Base-by-base conservation (phyloP, 768 basidiomycete genomes). In the Suillus subalutaceus region DNA sequence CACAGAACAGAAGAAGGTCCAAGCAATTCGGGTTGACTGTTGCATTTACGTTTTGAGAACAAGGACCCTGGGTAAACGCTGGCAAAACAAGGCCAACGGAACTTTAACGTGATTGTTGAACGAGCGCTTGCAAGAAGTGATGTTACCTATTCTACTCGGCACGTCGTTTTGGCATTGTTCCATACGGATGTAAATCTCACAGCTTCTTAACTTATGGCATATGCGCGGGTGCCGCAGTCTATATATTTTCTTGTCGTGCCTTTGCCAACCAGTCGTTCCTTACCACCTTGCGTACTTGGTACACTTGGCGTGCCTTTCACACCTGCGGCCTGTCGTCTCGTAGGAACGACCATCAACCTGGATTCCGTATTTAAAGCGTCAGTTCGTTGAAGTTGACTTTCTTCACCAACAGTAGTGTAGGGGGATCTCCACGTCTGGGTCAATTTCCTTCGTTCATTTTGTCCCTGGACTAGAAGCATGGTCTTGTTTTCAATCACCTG, bases 401-500 rank as follows among this genome's bases (percentile, higher is more conserved):
- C n/a, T n/a, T 20, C 37, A 46, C 38, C 40, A 65, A 64, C 66
- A 52, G 35, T n/a, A 32, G 66, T 40, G 48, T 64, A 46, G 66
- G 57, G 56, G 23, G 53, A 30, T 58, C 46, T 59, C 37, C 16
- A 23, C 55, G 35, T 37, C 37, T 37, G 38, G 53, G 66, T 18
- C 40, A 58, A 23, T 13, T 55, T 35, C 18, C 46, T 55, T 43
- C 20, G 23, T 37, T 58, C 37, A 59, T 59, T 57, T 64, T 61
- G 67, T 67, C 41, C 37, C 62, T 48, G 40, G 50, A 30, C 44
- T 50, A 63, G 46, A 26, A 72, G 64, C 69, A 83, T 83, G 80
- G 70, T 82, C 68, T 71, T 70, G 64, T 65, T 78, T 64, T 65
- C 74, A 73, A 69, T 77, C 74, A 69, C 81, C 65, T 61, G 53